phyloP scores from a whole-genome alignment of 2,329 filamentous ascomycete species.

The Fusarium praegraminearum region DNA sequence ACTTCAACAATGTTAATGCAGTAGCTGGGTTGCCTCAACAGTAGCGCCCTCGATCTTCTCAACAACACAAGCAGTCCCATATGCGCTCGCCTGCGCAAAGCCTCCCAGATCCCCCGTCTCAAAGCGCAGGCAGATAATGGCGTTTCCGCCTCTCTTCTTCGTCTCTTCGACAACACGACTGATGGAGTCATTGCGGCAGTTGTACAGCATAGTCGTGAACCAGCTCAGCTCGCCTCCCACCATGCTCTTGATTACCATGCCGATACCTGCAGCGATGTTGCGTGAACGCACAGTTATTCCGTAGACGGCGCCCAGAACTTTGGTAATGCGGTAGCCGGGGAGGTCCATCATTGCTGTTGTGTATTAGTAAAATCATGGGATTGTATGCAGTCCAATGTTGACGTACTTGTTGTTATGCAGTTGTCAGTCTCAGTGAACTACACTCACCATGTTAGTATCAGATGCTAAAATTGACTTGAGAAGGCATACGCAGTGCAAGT shows the following conservation, averaged over 20 bases:
- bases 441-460: conserved; percentile 3
- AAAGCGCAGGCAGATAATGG: conserved; percentile 69
- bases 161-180: conserved; percentile 67
- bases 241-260: conserved; percentile 67
- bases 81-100: conserved; percentile 70
- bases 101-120: conserved; percentile 66
- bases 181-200: conserved; percentile 69
- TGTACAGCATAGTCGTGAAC: conserved; percentile 71
- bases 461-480: not conserved
- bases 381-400: not conserved
- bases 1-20: not conserved
- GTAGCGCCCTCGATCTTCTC: conserved; percentile 63
- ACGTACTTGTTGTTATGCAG: conserved; percentile 66
- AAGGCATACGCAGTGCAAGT: conserved; percentile 60
- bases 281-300: conserved; percentile 68
- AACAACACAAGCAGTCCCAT: conserved; percentile 69
- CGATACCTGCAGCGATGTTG: conserved; percentile 68
- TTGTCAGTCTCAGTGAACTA: conserved; percentile 69
- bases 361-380: not conserved
- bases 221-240: conserved; percentile 70
- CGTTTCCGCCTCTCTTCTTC: conserved; percentile 69
- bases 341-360: conserved; percentile 69
- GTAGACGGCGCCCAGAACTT: conserved; percentile 69
- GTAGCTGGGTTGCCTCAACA: conserved; percentile 47
- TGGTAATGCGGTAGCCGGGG: conserved; percentile 69